phyloP scores from a whole-genome alignment of 352 stramenopile species.

The Phytophthora quininea region DNA sequence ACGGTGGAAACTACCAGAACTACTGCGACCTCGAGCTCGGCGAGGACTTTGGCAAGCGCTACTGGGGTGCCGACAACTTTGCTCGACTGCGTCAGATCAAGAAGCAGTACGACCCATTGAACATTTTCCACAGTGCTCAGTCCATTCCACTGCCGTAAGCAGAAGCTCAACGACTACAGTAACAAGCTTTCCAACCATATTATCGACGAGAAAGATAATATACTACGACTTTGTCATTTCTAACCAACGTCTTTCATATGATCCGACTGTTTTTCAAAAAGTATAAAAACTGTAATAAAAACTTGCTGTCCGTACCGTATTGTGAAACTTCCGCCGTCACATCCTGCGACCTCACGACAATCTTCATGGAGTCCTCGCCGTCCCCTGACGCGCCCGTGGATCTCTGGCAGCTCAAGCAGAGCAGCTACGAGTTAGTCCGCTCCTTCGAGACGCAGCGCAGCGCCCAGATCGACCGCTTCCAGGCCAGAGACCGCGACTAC shows the following conservation, averaged over 20 bases:
- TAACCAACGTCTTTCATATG: no score
- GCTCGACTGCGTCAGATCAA: constrained; percentile 52
- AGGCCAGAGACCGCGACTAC: constrained; percentile 70
- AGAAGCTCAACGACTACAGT: no score
- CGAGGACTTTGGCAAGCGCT: constrained; percentile 44
- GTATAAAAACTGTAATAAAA: no score
- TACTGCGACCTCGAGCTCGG: constrained; percentile 62
- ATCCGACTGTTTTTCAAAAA: no score
- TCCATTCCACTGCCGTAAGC: constrained; percentile 46
- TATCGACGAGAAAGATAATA: no score
- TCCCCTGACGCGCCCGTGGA: constrained; percentile 14
- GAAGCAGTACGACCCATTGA: constrained; percentile 47
- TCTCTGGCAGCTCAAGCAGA: constrained; percentile 64
- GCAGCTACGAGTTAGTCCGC: constrained; percentile 65
- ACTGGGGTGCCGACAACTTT: constrained; percentile 60
- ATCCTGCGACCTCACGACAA: background rate
- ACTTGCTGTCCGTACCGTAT: no score
- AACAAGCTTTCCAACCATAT: no score
- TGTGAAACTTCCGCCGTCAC: background rate
- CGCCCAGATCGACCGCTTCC: constrained; percentile 73
- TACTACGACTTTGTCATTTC: no score
- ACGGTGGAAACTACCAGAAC: constrained; percentile 62
- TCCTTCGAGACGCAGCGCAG: constrained; percentile 71
- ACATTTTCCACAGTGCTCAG: constrained; percentile 64
- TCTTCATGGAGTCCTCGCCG: background rate